Conservation (phyloP, 1,284 basidiomycete species). For the Phylloporus sp. region DNA sequence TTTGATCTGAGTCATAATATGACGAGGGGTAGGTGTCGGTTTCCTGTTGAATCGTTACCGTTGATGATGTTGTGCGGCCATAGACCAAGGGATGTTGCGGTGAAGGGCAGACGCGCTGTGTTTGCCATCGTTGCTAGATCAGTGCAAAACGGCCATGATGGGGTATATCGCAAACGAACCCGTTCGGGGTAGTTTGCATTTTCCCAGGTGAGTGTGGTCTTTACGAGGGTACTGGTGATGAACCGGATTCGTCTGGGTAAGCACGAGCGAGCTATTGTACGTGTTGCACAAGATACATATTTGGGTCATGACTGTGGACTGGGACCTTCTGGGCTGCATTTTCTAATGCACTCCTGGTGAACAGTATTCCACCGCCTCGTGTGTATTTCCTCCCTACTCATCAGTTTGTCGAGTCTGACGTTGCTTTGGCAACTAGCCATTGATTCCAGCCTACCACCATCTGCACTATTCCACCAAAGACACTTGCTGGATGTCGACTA, state of each 20-base stretch:
- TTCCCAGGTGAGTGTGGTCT: constrained; percentile 63
- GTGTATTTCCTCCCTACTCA: constrained; percentile 24
- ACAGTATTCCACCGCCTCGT: constrained; percentile 60
- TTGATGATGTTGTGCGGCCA: background rate
- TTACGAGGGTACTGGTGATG: background rate
- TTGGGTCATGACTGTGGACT: constrained; percentile 38
- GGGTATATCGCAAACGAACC: constrained; percentile 83
- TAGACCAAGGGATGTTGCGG: constrained; percentile 65
- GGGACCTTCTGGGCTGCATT: constrained; percentile 69
- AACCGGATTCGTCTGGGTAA: constrained; percentile 46
- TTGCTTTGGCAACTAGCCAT: constrained; percentile 38
- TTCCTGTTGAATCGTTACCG: background rate
- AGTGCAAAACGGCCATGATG: constrained; percentile 71
- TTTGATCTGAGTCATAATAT: constrained; percentile 79
- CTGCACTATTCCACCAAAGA: constrained; percentile 62
- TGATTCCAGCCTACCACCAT: constrained; percentile 49
- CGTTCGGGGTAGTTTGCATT: constrained; percentile 82
- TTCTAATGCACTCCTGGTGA: constrained; percentile 62
- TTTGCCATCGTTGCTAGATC: constrained; percentile 71
- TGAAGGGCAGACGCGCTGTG: constrained; percentile 74
- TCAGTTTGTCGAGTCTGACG: no score
- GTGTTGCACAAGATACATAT: constrained; percentile 80
- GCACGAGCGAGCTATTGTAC: constrained; percentile 90
- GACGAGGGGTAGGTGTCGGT: constrained; percentile 51
- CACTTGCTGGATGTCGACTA: constrained; percentile 60